Conservation (phyloP, 352 stramenopile genomes). For the Pythium brassicae region DNA sequence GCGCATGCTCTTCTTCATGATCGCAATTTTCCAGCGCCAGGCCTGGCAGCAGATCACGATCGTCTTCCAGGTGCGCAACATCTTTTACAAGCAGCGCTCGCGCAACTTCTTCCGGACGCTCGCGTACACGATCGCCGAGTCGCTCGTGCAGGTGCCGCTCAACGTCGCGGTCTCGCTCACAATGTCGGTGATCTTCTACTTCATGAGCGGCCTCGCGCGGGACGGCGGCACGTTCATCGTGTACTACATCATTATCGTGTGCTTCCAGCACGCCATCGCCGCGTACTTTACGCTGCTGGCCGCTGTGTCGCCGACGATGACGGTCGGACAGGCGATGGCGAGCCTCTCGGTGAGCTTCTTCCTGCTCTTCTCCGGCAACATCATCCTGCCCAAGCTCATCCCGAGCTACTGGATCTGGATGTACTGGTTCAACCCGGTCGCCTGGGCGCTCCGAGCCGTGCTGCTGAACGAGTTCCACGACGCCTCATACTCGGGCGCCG, state of each 20-base stretch:
- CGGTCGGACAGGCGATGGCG: slow-evolving; percentile 22
- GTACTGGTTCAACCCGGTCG: slow-evolving; percentile 42
- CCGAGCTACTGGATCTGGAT: slow-evolving; percentile 43
- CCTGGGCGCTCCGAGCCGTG: slow-evolving; percentile 30
- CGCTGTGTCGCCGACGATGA: slow-evolving; percentile 29
- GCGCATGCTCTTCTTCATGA: slow-evolving; percentile 48
- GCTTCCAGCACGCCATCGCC: slow-evolving; percentile 48
- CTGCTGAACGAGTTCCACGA: slow-evolving; percentile 31
- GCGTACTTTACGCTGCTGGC: slow-evolving; percentile 35
- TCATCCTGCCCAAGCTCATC: slow-evolving; percentile 35
- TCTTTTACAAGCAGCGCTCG: slow-evolving; percentile 86
- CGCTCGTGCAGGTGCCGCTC: slow-evolving; percentile 7
- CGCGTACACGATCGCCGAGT: slow-evolving; percentile 56
- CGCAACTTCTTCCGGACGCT: slow-evolving; percentile 81
- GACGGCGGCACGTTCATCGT: slow-evolving; percentile 26
- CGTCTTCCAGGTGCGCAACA: slow-evolving; percentile 58
- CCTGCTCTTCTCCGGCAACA: slow-evolving; percentile 40
- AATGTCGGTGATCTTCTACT: slow-evolving; percentile 32
- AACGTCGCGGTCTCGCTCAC: slow-evolving; percentile 9
- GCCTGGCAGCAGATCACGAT: slow-evolving; percentile 65
- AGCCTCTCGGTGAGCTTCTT: slow-evolving; percentile 35
- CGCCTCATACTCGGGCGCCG: neutral
- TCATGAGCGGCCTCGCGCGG: slow-evolving; percentile 57
- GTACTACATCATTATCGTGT: slow-evolving; percentile 55
- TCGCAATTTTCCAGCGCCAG: slow-evolving; percentile 45